A percentile compares a stretch with the other conserved stretches of the same genome.
Conservation (phyloP, 176 grass and related monocot genomes). For the Calamus simplicifolius region DNA sequence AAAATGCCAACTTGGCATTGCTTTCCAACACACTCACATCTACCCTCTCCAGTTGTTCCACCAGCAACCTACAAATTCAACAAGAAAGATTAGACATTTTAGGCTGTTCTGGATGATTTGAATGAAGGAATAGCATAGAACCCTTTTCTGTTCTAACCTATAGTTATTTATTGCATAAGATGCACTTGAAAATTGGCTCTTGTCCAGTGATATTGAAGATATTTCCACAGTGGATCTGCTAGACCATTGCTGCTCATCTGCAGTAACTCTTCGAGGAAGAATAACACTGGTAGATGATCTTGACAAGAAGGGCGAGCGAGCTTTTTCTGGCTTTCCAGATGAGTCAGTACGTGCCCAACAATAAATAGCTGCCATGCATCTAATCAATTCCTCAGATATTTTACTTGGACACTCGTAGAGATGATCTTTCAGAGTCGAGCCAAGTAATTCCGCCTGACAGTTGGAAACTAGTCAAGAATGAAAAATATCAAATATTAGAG, state of each 20-base stretch:
- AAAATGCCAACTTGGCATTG: slow-evolving; percentile 74
- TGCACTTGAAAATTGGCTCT: slow-evolving; percentile 49
- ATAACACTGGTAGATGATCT: slow-evolving; percentile 72
- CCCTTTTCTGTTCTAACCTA: slow-evolving; percentile 33
- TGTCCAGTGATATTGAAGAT: slow-evolving; percentile 50
- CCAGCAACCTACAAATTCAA: slow-evolving; percentile 55
- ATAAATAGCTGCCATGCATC: slow-evolving; percentile 87
- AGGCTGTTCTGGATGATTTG: too few relatives aligned
- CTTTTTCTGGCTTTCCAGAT: slow-evolving; percentile 46
- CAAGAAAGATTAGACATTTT: not conserved
- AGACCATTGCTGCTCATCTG: slow-evolving; percentile 36
- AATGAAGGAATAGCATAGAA: too few relatives aligned
- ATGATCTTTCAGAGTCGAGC: slow-evolving; percentile 86
- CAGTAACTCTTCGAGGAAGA: slow-evolving; percentile 40
- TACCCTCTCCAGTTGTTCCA: slow-evolving; percentile 92
- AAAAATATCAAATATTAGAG: too few relatives aligned
- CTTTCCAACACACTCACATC: slow-evolving; percentile 56
- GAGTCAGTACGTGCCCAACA: slow-evolving; percentile 41
- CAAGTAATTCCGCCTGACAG: slow-evolving; percentile 45
- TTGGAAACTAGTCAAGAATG: slow-evolving; percentile 28
- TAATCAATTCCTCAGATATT: slow-evolving; percentile 99
- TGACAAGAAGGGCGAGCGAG: slow-evolving; percentile 54
- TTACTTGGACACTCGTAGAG: slow-evolving; percentile 88
- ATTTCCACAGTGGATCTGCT: slow-evolving; percentile 48
- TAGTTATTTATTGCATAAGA: slow-evolving; percentile 68